These are phyloP conservation scores for Ceratobasidium sp. DNA, from an alignment of 1,284 basidiomycete species.

Conservation along the genomic window DNA sequence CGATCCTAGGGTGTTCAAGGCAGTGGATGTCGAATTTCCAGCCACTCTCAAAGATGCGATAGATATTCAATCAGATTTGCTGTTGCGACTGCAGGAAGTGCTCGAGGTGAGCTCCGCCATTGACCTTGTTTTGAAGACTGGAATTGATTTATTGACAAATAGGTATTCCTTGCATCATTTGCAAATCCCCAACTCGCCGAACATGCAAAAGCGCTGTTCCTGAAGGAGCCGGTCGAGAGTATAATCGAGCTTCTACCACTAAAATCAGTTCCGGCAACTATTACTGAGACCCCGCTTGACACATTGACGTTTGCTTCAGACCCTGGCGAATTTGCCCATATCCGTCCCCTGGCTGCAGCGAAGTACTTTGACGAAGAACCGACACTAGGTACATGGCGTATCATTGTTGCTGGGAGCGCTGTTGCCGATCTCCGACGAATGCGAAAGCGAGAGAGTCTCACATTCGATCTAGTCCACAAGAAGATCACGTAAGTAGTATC, in stretches of 20 bases:
- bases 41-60: neutral
- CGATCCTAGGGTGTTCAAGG: slow-evolving; percentile 14
- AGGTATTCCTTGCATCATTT: slow-evolving; percentile 14
- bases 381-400: neutral
- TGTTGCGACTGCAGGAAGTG: neutral
- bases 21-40: slow-evolving; percentile 12
- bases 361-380: neutral
- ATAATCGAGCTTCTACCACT: no score
- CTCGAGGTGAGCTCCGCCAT: neutral
- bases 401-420: neutral
- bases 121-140: neutral
- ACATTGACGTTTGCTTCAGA: neutral
- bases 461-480: slow-evolving; percentile 35
- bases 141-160: neutral
- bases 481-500: slow-evolving; percentile 38
- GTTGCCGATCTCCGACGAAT: neutral
- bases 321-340: neutral
- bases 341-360: neutral
- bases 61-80: neutral
- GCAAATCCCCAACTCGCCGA: slow-evolving; percentile 1
- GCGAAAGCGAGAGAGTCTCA: slow-evolving; percentile 24
- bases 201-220: slow-evolving; percentile 8
- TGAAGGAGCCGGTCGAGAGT: slow-evolving; percentile 1
- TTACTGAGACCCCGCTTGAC: neutral
- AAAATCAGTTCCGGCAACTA: neutral